Evolutionary conservation across 371 early-diverging fungal genomes (phyloP), one percentile per base, ranked within the genome.

Genomic region (Globomyces sp.): DNA sequence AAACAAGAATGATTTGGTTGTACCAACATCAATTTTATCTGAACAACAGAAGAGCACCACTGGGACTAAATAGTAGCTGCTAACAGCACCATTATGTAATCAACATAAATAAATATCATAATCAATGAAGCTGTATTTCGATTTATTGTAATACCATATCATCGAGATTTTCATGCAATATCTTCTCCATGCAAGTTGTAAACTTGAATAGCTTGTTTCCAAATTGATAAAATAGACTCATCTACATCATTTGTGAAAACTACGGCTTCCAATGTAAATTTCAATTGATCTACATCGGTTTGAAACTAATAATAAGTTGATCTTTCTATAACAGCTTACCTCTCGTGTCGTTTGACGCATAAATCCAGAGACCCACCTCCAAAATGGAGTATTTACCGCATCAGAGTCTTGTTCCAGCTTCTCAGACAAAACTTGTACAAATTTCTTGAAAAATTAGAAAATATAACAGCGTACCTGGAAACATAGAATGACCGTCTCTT

Each of bases 341-440:
- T 57, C 63, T 67, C 94, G 87, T 63, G 89, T 83, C 62, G 91
- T 81, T 70, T 92, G 91, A 71, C 86, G 84, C 79, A 89, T 92
- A 82, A 90, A 88, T 34, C 94, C 93, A 72, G 82, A 71, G 4
- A 89, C 80, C 90, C 91, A 93, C 68, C 88, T 81, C 72, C 84
- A 87, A 45, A 79, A 80, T 58, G 81, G 80, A 42, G 82, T 76
- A 2, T 76, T 58, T 13, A 79, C 78, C 5, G 78, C 80, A 66
- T 82, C 80, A 3, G 74, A 61, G 58, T 81, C 70, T 82, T 82
- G 42, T 72, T 66, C 57, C 39, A 87, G 61, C 42, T 76, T 64
- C 0, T 75, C 73, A 63, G 80, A 75, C 11, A 92, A 74, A 5
- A 85, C 71, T 10, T 77, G 79, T 1, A 82, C 84, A 73, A 93